Evolutionary conservation across 1,139 yeast species (phyloP).

Genomic region (Arxiozyma heterogenica): DNA sequence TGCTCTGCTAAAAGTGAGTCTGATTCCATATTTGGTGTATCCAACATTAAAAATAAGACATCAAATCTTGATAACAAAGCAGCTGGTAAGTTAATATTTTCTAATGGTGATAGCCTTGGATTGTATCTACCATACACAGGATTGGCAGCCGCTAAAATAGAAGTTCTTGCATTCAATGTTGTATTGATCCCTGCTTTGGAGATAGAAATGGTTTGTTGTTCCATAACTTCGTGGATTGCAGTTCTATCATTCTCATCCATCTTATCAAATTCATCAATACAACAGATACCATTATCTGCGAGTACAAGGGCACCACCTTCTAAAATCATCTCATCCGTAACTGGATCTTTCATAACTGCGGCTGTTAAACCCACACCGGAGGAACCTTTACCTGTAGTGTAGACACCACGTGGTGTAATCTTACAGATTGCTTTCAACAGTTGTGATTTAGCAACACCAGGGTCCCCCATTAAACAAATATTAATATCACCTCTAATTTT

Average conservation of each 20-base stretch:
- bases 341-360: slow-evolving; percentile 97
- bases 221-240: slow-evolving; percentile 99
- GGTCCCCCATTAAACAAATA: slow-evolving; percentile 97
- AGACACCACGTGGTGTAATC: slow-evolving; percentile 93
- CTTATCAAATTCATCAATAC: slow-evolving; percentile 97
- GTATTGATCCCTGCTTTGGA: slow-evolving; percentile 98
- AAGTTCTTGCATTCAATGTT: slow-evolving; percentile 89
- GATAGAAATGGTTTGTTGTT: slow-evolving; percentile 95
- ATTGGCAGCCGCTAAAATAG: slow-evolving; percentile 95
- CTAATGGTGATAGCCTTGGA: slow-evolving; percentile 82
- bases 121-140: slow-evolving; percentile 95
- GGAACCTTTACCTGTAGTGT: slow-evolving; percentile 98
- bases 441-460: slow-evolving; percentile 99
- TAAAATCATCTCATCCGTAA: slow-evolving; percentile 94
- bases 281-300: slow-evolving; percentile 97
- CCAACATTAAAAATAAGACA: slow-evolving; percentile 75
- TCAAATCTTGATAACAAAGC: slow-evolving; percentile 95
- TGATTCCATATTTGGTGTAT: slow-evolving; percentile 67
- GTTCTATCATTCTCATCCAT: slow-evolving; percentile 97
- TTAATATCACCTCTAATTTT: slow-evolving; percentile 96
- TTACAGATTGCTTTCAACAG: slow-evolving; percentile 82
- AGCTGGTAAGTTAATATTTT: slow-evolving; percentile 93
- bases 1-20: slow-evolving; percentile 88
- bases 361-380: slow-evolving; percentile 99
- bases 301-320: slow-evolving; percentile 98